phyloP scores from a whole-genome alignment of 2,329 filamentous ascomycete species.

The Rugonectria rugulosa region DNA sequence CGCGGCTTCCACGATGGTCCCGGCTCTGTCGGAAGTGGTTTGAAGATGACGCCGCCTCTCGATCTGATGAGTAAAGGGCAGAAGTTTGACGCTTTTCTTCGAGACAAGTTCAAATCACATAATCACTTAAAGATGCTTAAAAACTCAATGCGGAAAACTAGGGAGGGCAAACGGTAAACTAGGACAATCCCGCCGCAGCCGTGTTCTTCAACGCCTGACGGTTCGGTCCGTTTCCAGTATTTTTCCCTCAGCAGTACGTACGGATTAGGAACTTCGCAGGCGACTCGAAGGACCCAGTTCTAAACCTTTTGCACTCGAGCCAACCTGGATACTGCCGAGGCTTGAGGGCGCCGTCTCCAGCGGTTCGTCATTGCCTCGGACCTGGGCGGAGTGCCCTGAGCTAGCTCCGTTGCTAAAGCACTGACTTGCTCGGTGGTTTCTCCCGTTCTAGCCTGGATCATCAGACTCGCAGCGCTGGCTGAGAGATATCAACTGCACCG shows the following conservation, averaged over 20 bases:
- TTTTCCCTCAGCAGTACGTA: no score
- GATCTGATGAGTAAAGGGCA: no score
- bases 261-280: slow-evolving; percentile 9
- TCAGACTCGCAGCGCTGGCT: background rate
- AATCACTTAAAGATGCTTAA: no score
- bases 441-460: background rate
- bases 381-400: background rate
- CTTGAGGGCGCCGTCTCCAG: background rate
- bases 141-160: no score
- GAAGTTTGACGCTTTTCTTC: no score
- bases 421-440: background rate
- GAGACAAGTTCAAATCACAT: no score
- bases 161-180: background rate
- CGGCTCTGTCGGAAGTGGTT: background rate
- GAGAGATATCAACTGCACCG: background rate
- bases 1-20: background rate
- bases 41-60: no score
- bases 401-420: background rate
- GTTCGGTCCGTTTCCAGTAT: slow-evolving; percentile 24
- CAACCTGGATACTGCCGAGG: background rate
- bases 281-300: background rate
- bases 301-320: background rate
- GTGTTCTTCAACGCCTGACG: slow-evolving; percentile 4
- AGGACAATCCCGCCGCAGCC: background rate
- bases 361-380: background rate